A percentile compares a stretch with the other conserved stretches of the same genome.
phyloP scores from a whole-genome alignment of 2,329 filamentous ascomycete species.

The Stachybotrys elegans region DNA sequence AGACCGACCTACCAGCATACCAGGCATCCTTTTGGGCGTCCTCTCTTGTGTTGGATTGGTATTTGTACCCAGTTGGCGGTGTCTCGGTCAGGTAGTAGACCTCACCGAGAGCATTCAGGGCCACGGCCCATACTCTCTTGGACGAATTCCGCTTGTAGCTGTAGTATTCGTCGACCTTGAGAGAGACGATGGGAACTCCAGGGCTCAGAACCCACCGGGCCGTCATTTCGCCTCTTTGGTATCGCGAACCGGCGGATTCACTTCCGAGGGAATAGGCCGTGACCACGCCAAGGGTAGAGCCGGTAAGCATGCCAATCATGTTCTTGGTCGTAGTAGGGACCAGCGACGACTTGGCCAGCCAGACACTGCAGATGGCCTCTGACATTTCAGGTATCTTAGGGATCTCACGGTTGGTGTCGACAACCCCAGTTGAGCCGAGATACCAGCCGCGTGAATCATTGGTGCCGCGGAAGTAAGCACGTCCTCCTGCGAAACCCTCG shows the following conservation, averaged over 20 bases:
- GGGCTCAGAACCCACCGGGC: constrained; percentile 88
- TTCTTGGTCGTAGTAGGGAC: constrained; percentile 70
- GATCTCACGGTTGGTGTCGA: constrained; percentile 65
- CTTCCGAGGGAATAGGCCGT: constrained; percentile 73
- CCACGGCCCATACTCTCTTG: constrained; percentile 81
- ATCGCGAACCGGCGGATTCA: constrained; percentile 53
- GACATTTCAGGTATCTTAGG: constrained; percentile 66
- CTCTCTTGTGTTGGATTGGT: constrained; percentile 46
- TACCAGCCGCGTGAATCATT: constrained; percentile 75
- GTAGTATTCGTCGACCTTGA: constrained; percentile 81
- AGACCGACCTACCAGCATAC: constrained; percentile 71
- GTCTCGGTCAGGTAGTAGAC: constrained; percentile 76
- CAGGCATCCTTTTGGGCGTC: constrained; percentile 66
- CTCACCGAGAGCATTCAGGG: constrained; percentile 90
- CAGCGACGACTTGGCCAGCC: constrained; percentile 79
- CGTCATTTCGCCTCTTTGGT: constrained; percentile 71
- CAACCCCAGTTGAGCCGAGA: constrained; percentile 54
- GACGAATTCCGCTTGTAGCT: constrained; percentile 63
- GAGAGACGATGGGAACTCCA: constrained; percentile 82
- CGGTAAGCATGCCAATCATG: constrained; percentile 75
- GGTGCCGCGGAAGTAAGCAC: constrained; percentile 68
- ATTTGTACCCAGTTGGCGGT: too few relatives aligned
- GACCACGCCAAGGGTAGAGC: constrained; percentile 77
- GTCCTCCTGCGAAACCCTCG: constrained; percentile 80
- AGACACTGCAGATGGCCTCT: constrained; percentile 73